A percentile compares a stretch with the other conserved stretches of the same genome.
phyloP scores from a whole-genome alignment of 306 rosid genomes.

The Lathyrus oleraceus region DNA sequence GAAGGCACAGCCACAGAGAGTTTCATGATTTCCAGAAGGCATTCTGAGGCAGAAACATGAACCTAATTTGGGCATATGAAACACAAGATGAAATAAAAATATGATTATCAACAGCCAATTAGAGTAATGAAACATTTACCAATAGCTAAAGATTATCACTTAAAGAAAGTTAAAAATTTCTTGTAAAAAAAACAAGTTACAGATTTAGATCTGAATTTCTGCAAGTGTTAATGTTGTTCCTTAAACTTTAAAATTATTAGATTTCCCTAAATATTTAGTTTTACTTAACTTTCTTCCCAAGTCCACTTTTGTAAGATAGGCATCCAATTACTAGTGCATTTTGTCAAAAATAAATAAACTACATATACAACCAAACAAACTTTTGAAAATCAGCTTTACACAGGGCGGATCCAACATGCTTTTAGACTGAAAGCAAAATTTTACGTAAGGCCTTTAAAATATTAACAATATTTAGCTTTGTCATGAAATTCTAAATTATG shows the following conservation, averaged over 20 bases:
- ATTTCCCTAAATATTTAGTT: not conserved
- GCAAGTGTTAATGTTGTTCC: not conserved
- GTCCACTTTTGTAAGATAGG: not conserved
- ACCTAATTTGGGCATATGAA: slow-evolving; percentile 53
- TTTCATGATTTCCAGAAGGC: slow-evolving; percentile 68
- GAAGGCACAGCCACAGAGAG: slow-evolving; percentile 42
- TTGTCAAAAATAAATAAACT: too few species aligned
- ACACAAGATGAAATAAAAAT: slow-evolving; percentile 14
- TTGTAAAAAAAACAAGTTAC: not conserved
- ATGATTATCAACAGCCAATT: not conserved
- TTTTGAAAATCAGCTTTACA: not conserved
- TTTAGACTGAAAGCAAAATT: not conserved
- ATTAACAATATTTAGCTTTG: not conserved
- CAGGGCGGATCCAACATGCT: not conserved
- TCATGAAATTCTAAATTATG: not conserved
- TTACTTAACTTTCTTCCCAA: not conserved
- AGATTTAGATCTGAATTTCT: slow-evolving; percentile 1
- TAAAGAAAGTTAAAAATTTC: not conserved
- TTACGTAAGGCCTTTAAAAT: not conserved
- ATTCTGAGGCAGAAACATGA: slow-evolving; percentile 79
- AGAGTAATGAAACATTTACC: slow-evolving; percentile 1
- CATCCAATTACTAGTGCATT: too few species aligned
- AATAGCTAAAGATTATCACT: not conserved
- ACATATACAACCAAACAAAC: not conserved
- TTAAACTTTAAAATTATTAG: not conserved